Evolutionary conservation across 345 rosid genomes (phyloP).

Genomic region (Salix exigua): DNA sequence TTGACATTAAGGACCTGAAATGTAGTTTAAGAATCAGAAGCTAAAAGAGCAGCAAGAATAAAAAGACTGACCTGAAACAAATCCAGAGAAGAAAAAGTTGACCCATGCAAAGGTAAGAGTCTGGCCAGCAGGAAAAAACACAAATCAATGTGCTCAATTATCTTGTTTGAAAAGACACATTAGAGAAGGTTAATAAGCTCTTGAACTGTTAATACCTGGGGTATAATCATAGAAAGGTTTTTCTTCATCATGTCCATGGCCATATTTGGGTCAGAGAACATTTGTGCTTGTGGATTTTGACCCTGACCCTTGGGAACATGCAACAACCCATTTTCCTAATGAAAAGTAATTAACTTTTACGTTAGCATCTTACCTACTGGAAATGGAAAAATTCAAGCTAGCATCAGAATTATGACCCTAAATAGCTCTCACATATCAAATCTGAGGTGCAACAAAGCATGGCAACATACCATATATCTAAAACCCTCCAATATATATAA

Average conservation of each 20-base stretch:
- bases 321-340: constrained; percentile 88
- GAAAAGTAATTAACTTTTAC: neutral
- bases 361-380: neutral
- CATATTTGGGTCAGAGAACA: constrained; percentile 99
- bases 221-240: constrained; percentile 96
- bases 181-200: neutral
- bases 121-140: constrained; percentile 41
- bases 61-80: constrained; percentile 76
- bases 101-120: constrained; percentile 98
- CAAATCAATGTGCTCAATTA: constrained; percentile 13
- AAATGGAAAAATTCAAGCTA: neutral
- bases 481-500: neutral
- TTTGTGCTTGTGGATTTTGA: constrained; percentile 87
- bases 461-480: neutral
- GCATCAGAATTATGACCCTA: neutral
- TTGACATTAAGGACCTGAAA: neutral
- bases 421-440: neutral
- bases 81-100: constrained; percentile 99
- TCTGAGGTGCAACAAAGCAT: neutral
- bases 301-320: constrained; percentile 80
- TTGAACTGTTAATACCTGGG: constrained; percentile 55
- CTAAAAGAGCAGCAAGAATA: neutral
- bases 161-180: neutral
- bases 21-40: neutral
- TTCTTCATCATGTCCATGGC: constrained; percentile 99